Evolutionary conservation across 345 rosid species (phyloP).

Genomic region (Euphorbia lathyris): DNA sequence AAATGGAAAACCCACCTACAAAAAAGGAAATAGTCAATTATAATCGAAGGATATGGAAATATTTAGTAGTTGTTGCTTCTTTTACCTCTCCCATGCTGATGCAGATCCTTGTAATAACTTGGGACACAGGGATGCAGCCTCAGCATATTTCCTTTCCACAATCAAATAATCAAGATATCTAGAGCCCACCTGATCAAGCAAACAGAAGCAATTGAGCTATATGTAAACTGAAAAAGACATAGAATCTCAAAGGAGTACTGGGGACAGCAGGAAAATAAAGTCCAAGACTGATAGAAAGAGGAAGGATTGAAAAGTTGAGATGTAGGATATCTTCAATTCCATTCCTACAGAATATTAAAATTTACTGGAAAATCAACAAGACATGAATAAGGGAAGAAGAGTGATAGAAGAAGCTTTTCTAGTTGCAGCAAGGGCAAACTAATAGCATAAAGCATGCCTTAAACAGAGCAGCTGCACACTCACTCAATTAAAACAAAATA

Average conservation of each 20-base stretch:
- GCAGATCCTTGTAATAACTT: conserved; percentile 90
- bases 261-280: conserved; percentile 1
- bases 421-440: background rate
- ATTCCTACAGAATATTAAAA: background rate
- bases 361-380: background rate
- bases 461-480: background rate
- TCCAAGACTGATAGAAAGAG: background rate
- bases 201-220: conserved; percentile 13
- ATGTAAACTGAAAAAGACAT: conserved; percentile 5
- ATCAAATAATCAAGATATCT: conserved; percentile 98
- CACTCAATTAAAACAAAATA: background rate
- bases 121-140: conserved; percentile 98
- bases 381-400: background rate
- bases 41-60: conserved; percentile 21
- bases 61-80: conserved; percentile 11
- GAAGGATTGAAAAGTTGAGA: background rate
- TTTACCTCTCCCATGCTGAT: conserved; percentile 98
- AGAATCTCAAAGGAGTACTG: conserved; percentile 10
- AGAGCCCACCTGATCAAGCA: conserved; percentile 77
- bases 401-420: background rate
- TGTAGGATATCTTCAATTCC: background rate
- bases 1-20: conserved; percentile 98
- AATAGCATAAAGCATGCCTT: conserved; percentile 2
- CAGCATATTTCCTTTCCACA: conserved; percentile 92
- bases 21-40: conserved; percentile 18